These are phyloP conservation scores for Quercus variabilis DNA, from an alignment of 306 rosid genomes.

Conservation along the genomic window DNA sequence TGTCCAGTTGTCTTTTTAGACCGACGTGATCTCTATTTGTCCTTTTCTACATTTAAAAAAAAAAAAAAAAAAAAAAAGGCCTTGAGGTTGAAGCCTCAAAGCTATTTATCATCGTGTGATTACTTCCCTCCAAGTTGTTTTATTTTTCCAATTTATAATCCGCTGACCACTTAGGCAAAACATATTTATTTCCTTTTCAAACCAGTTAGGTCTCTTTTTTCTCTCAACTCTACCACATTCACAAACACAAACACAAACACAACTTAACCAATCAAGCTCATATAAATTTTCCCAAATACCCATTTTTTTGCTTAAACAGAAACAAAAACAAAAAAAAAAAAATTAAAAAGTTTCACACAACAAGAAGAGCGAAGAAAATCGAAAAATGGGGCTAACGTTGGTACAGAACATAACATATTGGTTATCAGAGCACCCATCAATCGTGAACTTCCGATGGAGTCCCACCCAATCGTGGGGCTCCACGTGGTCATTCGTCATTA, in stretches of 20 bases:
- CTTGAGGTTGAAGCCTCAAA: too few relatives aligned
- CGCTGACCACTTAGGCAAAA: not conserved
- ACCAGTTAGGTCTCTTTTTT: too few relatives aligned
- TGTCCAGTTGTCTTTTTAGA: too few relatives aligned
- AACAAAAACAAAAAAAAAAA: not conserved
- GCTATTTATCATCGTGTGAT: too few relatives aligned
- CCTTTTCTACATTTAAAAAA: too few relatives aligned
- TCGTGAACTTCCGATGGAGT: slow-evolving; percentile 66
- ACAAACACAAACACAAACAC: too few relatives aligned
- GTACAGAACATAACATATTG: slow-evolving; percentile 32
- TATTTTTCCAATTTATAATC: not conserved
- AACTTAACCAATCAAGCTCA: too few relatives aligned
- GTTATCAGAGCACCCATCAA: slow-evolving; percentile 53
- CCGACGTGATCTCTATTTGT: too few relatives aligned
- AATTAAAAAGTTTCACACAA: not conserved
- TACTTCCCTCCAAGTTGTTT: not conserved
- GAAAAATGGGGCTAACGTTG: slow-evolving; percentile 1
- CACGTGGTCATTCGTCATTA: slow-evolving; percentile 64
- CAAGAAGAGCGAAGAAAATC: not conserved
- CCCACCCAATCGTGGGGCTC: slow-evolving; percentile 58
- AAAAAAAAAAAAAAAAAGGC: too few relatives aligned
- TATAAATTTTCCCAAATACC: too few relatives aligned
- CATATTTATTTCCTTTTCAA: too few relatives aligned
- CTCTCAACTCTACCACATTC: too few relatives aligned
- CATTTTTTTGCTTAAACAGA: not conserved